Conservation (phyloP, 331 rosid species). For the Prunus yedoensis region DNA sequence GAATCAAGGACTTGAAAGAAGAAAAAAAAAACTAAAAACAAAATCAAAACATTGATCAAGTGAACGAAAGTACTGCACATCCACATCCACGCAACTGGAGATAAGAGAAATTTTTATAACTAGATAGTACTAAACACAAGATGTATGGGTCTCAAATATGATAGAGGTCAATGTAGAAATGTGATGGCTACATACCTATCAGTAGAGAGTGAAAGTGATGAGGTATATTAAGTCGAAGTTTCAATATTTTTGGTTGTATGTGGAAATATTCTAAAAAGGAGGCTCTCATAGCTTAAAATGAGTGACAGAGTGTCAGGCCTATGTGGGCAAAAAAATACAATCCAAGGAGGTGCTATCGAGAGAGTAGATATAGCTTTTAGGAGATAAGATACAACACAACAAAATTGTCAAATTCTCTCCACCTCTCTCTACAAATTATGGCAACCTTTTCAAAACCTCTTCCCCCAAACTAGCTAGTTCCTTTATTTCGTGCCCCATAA, state of each 20-base stretch:
- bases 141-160: too few relatives aligned
- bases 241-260: neutral
- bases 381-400: neutral
- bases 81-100: too few relatives aligned
- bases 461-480: neutral
- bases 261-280: neutral
- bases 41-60: too few relatives aligned
- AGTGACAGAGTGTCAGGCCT: neutral
- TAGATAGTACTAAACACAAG: too few relatives aligned
- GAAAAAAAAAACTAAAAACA: too few relatives aligned
- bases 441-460: neutral
- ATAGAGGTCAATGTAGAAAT: too few relatives aligned
- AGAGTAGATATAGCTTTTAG: neutral
- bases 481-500: neutral
- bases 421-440: neutral
- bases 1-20: too few relatives aligned
- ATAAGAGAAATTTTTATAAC: too few relatives aligned
- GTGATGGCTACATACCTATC: too few relatives aligned
- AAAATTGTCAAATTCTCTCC: neutral
- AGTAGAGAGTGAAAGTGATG: too few relatives aligned
- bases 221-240: neutral
- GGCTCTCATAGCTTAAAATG: neutral
- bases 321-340: neutral
- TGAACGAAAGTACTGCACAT: too few relatives aligned
- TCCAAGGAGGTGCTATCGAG: neutral